Evolutionary conservation across 164 flowering plant genomes (phyloP).

Genomic region (Buxus sempervirens): DNA sequence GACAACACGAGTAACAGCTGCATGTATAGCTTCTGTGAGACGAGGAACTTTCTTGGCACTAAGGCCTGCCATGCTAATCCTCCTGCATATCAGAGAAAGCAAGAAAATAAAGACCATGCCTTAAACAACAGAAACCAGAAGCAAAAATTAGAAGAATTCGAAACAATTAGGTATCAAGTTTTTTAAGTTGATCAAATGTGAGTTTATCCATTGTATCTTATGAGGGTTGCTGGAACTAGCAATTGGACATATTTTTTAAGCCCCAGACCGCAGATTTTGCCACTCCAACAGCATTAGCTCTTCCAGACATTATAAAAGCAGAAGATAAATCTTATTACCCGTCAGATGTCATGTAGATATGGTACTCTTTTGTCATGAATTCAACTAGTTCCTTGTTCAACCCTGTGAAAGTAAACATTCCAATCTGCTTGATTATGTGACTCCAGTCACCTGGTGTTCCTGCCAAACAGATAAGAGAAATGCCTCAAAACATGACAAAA

Average conservation of each 20-base stretch:
- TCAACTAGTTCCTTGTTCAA: slow-evolving; percentile 77
- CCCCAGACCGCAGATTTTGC: no score
- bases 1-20: slow-evolving; percentile 61
- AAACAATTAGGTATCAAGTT: no score
- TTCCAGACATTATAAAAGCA: no score
- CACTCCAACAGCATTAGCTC: no score
- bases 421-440: slow-evolving; percentile 96
- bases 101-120: neutral
- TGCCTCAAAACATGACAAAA: no score
- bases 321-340: slow-evolving; percentile 47
- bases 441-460: slow-evolving; percentile 99
- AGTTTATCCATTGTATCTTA: neutral
- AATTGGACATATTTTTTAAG: no score
- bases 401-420: slow-evolving; percentile 99
- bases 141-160: no score
- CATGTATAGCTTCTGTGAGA: slow-evolving; percentile 93
- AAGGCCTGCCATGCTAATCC: slow-evolving; percentile 99
- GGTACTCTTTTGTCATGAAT: slow-evolving; percentile 93
- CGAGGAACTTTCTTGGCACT: slow-evolving; percentile 87
- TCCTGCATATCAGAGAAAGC: slow-evolving; percentile 42
- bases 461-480: slow-evolving; percentile 23
- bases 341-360: slow-evolving; percentile 96
- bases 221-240: no score
- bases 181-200: neutral
- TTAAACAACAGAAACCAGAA: no score